These are phyloP conservation scores for Paxillus involutus DNA, from an alignment of 768 basidiomycete species.

Conservation along the genomic window DNA sequence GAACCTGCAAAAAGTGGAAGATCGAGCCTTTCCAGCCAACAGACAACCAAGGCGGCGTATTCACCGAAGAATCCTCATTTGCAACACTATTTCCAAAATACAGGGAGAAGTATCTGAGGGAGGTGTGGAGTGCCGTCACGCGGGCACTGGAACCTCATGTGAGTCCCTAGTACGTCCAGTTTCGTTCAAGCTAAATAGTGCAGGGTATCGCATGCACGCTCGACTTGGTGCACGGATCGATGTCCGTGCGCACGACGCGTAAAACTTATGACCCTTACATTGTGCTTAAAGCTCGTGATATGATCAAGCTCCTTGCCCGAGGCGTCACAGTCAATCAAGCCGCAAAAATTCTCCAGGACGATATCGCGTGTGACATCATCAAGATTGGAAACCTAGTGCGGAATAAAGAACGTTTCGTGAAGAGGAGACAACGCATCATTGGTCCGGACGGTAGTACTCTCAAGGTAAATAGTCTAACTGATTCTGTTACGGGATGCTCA, in stretches of 20 bases:
- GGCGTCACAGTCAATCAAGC: conserved; percentile 86
- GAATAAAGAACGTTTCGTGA: conserved; percentile 97
- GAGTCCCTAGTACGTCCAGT: conserved; percentile 20
- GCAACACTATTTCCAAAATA: conserved; percentile 99
- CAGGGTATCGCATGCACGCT: conserved; percentile 90
- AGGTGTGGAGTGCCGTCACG: conserved; percentile 93
- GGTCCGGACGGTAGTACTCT: conserved; percentile 97
- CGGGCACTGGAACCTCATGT: conserved; percentile 81
- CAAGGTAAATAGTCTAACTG: conserved; percentile 56
- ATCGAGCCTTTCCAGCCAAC: conserved; percentile 71
- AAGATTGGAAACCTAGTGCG: conserved; percentile 93
- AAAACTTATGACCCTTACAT: conserved; percentile 98
- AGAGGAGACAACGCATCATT: conserved; percentile 92
- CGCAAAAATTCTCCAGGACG: conserved; percentile 87
- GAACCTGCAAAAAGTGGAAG: conserved; percentile 66
- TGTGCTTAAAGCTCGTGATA: conserved; percentile 92
- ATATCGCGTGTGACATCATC: conserved; percentile 92
- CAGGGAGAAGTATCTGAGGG: conserved; percentile 92
- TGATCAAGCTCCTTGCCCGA: conserved; percentile 93
- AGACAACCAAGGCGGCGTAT: conserved; percentile 81
- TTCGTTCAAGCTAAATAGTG: background rate
- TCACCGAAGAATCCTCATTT: conserved; percentile 96
- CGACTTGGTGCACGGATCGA: conserved; percentile 93
- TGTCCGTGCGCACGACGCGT: conserved; percentile 95
- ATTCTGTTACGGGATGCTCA: background rate